Conservation (phyloP, 805 yeast genomes). For the Cyberlindnera meyerae region DNA sequence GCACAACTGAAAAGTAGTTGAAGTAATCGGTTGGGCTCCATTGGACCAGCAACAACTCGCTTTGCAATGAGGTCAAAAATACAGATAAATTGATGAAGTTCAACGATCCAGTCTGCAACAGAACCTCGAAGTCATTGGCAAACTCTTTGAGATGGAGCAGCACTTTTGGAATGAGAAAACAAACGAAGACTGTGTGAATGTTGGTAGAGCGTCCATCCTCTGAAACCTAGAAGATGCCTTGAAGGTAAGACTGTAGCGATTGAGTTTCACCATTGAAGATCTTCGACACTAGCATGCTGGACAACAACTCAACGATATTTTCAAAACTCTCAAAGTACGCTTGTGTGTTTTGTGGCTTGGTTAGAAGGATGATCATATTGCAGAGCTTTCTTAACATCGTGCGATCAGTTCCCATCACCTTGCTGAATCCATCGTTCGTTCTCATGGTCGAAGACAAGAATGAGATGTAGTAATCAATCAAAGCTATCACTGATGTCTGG, state of each 20-base stretch:
- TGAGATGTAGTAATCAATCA: slow-evolving; percentile 23
- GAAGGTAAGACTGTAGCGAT: slow-evolving; percentile 19
- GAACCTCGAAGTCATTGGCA: slow-evolving; percentile 22
- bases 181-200: slow-evolving; percentile 17
- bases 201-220: slow-evolving; percentile 14
- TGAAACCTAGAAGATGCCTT: slow-evolving; percentile 9
- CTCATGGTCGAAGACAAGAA: slow-evolving; percentile 25
- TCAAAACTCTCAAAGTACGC: slow-evolving; percentile 29
- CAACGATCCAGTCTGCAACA: slow-evolving; percentile 17
- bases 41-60: slow-evolving; percentile 20
- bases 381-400: slow-evolving; percentile 20
- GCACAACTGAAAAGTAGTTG: slow-evolving; percentile 22
- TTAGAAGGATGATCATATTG: slow-evolving; percentile 28
- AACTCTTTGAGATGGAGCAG: slow-evolving; percentile 27
- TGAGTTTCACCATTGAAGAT: slow-evolving; percentile 20
- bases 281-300: slow-evolving; percentile 34
- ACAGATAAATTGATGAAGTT: slow-evolving; percentile 20
- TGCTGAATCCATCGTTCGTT: slow-evolving; percentile 21
- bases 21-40: slow-evolving; percentile 26
- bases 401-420: slow-evolving; percentile 30
- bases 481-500: slow-evolving; percentile 26
- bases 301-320: slow-evolving; percentile 30
- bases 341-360: slow-evolving; percentile 28
- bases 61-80: slow-evolving; percentile 17
- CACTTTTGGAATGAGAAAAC: slow-evolving; percentile 27